Evolutionary conservation across 2,329 filamentous ascomycete genomes (phyloP).

Genomic region (Basipetospora chlamydospora): DNA sequence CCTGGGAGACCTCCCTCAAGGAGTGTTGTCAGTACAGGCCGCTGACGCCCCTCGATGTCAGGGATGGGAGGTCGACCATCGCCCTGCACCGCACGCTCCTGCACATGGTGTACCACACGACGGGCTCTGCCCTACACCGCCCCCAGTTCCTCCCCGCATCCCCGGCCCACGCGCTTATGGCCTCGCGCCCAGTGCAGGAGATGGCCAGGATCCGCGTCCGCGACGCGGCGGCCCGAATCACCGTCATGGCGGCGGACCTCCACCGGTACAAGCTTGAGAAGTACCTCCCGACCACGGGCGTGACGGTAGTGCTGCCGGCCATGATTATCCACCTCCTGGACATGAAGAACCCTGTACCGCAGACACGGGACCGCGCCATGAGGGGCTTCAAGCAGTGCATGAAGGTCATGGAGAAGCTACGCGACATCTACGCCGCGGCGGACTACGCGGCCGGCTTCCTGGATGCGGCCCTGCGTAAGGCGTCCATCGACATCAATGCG

Average conservation of each 20-base stretch:
- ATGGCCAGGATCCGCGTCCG: constrained; percentile 71
- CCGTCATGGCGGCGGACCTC: constrained; percentile 65
- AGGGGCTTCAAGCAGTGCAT: constrained; percentile 84
- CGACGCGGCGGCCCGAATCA: constrained; percentile 73
- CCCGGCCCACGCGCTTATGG: constrained; percentile 34
- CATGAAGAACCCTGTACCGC: constrained; percentile 68
- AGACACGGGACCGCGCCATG: constrained; percentile 57
- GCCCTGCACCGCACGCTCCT: constrained; percentile 69
- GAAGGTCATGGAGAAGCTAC: constrained; percentile 73
- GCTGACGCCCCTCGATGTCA: constrained; percentile 37
- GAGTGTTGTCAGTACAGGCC: constrained; percentile 54
- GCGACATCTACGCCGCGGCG: constrained; percentile 85
- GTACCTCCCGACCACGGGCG: constrained; percentile 76
- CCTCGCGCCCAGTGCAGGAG: constrained; percentile 60
- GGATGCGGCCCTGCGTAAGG: constrained; percentile 81
- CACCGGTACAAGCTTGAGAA: constrained; percentile 58
- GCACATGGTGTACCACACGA: constrained; percentile 89
- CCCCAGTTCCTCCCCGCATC: constrained; percentile 76
- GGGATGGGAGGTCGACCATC: constrained; percentile 44
- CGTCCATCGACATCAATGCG: constrained; percentile 53
- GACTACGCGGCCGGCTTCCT: constrained; percentile 92
- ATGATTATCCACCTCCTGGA: constrained; percentile 90
- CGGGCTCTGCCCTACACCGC: constrained; percentile 77
- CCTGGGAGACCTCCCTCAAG: constrained; percentile 63
- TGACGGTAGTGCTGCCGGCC: constrained; percentile 79